Evolutionary conservation across 495 filamentous ascomycete genomes (phyloP), one percentile per base, ranked within the genome.

Genomic region (Clavariopsis aquatica): DNA sequence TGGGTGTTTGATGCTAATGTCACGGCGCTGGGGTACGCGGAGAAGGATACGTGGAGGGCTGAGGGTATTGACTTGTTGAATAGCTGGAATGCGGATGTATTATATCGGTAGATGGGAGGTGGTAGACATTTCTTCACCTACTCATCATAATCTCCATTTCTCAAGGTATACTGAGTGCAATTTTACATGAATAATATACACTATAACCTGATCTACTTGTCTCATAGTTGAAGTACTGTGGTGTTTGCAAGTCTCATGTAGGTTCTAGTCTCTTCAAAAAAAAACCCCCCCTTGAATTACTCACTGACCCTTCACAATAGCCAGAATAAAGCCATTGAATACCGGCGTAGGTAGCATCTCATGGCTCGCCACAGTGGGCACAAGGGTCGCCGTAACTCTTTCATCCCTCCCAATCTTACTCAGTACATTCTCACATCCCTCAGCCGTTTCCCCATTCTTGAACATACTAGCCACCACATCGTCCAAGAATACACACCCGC

Each of bases 1-100:
- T 73, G 80, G 22, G 75, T 82, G 12, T 78, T 78, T 52, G 76
- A 82, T 74, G 79, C 77, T 6, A 83, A 83, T 73, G 75, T 67
- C 12, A 57, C 61, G 41, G 57, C 65, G 3, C 79, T 81, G 49
- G 78, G 75, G 46, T 78, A 76, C 65, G 73, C 76, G 66, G 81
- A 81, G 75, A 60, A 72, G 55, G 81, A 83, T 72, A 79, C 75
- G 36, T 83, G 75, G 73, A 77, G 80, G 62, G 71, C 73, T 49
- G 75, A 74, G 53, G 78, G 75, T 52, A 82, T 82, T 55, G 65
- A 65, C 47, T 70, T 72, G 45, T 77, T 78, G 57, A 68, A 73
- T 57, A 62, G 57, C 15, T 65, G 79, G 74, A 72, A 76, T 78
- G 49, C 52, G 56, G 69, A 64, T 15, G 60, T 62, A 1, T 76